Conservation (phyloP, 2,329 filamentous ascomycete genomes). For the Colletotrichum limetticola region DNA sequence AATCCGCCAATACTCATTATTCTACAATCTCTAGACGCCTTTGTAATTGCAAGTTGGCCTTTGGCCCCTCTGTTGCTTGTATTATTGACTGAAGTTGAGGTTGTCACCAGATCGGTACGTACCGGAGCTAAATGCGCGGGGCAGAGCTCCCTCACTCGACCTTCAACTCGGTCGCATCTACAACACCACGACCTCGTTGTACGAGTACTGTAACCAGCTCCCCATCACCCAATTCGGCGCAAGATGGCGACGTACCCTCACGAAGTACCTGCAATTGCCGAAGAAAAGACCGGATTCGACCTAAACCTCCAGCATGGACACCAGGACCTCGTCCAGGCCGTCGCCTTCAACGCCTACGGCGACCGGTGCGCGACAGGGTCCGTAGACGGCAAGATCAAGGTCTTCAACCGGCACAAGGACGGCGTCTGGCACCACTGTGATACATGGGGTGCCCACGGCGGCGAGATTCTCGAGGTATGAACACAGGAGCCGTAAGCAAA, state of each 20-base stretch:
- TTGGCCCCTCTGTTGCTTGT: not conserved
- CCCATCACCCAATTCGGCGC: constrained; percentile 58
- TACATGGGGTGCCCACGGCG: constrained; percentile 89
- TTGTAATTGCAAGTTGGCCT: not conserved
- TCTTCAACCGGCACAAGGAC: constrained; percentile 87
- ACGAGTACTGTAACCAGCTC: not conserved
- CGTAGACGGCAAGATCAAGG: constrained; percentile 91
- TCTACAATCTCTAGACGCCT: not conserved
- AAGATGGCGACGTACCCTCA: constrained; percentile 31
- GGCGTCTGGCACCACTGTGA: constrained; percentile 84
- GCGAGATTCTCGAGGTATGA: constrained; percentile 84
- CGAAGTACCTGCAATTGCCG: constrained; percentile 47
- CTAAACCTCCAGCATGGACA: constrained; percentile 78
- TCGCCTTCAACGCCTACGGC: constrained; percentile 92
- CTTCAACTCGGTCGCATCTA: not conserved
- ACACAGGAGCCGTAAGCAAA: constrained; percentile 27
- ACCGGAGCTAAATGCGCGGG: not conserved
- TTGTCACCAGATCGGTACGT: not conserved
- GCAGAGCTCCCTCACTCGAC: not conserved
- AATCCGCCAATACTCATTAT: not conserved
- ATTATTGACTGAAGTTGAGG: not conserved
- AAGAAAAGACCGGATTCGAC: constrained; percentile 63
- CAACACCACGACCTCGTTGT: not conserved
- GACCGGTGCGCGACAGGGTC: constrained; percentile 92
- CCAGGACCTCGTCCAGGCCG: constrained; percentile 83